Evolutionary conservation across 306 rosid species (phyloP).

Genomic region (Cucumis melo): DNA sequence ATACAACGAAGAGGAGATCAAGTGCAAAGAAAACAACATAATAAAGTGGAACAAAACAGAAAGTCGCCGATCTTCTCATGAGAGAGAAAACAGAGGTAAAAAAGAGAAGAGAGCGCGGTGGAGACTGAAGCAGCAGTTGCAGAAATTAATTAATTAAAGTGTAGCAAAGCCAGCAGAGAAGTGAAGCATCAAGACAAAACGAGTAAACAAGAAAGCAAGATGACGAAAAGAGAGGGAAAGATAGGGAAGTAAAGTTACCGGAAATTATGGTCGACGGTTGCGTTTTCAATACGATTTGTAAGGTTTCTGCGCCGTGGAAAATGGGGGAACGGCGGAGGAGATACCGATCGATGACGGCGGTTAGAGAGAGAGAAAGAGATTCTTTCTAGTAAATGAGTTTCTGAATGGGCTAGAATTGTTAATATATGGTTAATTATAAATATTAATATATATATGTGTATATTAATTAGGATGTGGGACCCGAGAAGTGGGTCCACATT

Average conservation of each 20-base stretch:
- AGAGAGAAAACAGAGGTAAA: background rate
- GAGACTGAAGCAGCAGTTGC: background rate
- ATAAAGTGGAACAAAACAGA: background rate
- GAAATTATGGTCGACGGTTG: background rate
- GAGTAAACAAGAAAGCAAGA: background rate
- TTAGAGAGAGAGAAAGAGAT: conserved; percentile 2
- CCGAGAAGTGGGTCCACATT: background rate
- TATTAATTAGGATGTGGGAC: background rate
- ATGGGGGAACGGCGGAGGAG: conserved; percentile 10
- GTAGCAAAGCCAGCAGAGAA: background rate
- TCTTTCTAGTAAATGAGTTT: background rate
- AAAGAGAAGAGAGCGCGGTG: background rate
- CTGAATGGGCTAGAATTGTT: background rate
- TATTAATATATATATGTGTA: background rate
- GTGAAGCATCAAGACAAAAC: background rate
- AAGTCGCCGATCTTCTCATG: background rate
- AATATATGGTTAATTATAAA: background rate
- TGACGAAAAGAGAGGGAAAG: background rate
- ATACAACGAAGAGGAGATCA: background rate
- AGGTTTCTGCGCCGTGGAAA: background rate
- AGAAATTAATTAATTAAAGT: background rate
- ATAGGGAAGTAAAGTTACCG: background rate
- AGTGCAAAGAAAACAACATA: background rate
- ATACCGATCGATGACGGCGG: background rate
- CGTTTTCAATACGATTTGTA: background rate